phyloP scores from a whole-genome alignment of 352 stramenopile genomes.

The Phytophthora europaea region DNA sequence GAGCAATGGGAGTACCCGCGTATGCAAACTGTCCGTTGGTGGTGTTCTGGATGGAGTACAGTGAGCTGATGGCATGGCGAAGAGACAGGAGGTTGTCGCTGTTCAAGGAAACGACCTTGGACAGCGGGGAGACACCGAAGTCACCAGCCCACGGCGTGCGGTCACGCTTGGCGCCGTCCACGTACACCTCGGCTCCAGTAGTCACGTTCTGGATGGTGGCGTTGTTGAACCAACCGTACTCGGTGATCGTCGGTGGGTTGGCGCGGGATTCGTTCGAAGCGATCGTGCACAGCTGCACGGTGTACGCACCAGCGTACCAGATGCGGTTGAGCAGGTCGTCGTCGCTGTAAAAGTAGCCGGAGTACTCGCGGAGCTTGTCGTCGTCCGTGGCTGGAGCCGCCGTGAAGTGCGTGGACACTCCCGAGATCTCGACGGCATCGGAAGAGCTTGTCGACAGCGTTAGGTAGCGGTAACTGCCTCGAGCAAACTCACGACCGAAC shows the following conservation, averaged over 20 bases:
- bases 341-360: slow-evolving; percentile 51
- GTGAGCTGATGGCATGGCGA: slow-evolving; percentile 37
- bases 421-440: slow-evolving; percentile 32
- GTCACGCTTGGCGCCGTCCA: slow-evolving; percentile 51
- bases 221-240: slow-evolving; percentile 51
- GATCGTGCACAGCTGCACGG: slow-evolving; percentile 48
- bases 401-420: slow-evolving; percentile 45
- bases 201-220: slow-evolving; percentile 39
- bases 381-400: slow-evolving; percentile 34
- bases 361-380: slow-evolving; percentile 45
- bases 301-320: slow-evolving; percentile 54
- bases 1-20: slow-evolving; percentile 40
- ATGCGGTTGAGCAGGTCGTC: slow-evolving; percentile 55
- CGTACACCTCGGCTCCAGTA: slow-evolving; percentile 40
- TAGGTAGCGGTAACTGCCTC: slow-evolving; percentile 46
- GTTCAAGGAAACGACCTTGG: slow-evolving; percentile 44
- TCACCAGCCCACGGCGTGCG: slow-evolving; percentile 51
- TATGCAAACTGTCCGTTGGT: slow-evolving; percentile 45
- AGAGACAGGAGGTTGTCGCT: slow-evolving; percentile 44
- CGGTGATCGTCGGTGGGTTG: slow-evolving; percentile 37
- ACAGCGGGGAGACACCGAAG: slow-evolving; percentile 36
- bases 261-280: slow-evolving; percentile 46
- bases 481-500: slow-evolving; percentile 45
- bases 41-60: slow-evolving; percentile 43
- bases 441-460: slow-evolving; percentile 39